Evolutionary conservation across 306 rosid genomes (phyloP), one percentile per base, ranked within the genome.

Genomic region (Ormosia emarginata): DNA sequence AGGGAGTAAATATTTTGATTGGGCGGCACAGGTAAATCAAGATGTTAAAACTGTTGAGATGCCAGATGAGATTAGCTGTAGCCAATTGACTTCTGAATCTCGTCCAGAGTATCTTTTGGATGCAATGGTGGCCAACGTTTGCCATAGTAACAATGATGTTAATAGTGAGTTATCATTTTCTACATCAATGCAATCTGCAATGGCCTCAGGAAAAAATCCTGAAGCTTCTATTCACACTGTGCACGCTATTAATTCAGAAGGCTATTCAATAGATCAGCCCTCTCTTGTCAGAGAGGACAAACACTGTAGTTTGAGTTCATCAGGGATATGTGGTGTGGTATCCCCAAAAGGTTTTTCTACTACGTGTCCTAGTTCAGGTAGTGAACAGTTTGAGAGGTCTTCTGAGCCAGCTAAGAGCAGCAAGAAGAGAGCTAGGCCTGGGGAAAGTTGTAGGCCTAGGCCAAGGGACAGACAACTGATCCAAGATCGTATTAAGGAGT

Each of bases 381-480:
- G 97, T 64, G 97, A 90, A 78, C 96, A 79, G 80, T 78, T 86
- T 82, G 99, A 93, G 70, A 87, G 93, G 74, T 88, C 93, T 29
- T 91, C 97, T 6, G 97, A 82, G 70, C 94, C 95, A 24, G 77
- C 89, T 49, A 95, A 92, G 86, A 93, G 87, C 85, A 91, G 83
- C 78, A 96, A 94, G 85, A 95, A 94, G 90, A 92, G 97, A 83
- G 92, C 97, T 40, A 86, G 94, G 79, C 94, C 97, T 2, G 97
- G 99, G 66, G 99, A 93, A 84, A 92, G 86, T 85, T 84, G 92
- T 84, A 92, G 97, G 85, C 99, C 99, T 53, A 90, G 99, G 82
- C 99, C 98, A 34, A 92, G 99, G 91, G 99, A 96, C 86, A 87
- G 99, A 72, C 99, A 96, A 79, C 87, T 96, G 87, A 96, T 96